Evolutionary conservation across 352 stramenopile species (phyloP), one percentile per base, ranked within the genome.

Genomic region (Pythium pectinolyticum): DNA sequence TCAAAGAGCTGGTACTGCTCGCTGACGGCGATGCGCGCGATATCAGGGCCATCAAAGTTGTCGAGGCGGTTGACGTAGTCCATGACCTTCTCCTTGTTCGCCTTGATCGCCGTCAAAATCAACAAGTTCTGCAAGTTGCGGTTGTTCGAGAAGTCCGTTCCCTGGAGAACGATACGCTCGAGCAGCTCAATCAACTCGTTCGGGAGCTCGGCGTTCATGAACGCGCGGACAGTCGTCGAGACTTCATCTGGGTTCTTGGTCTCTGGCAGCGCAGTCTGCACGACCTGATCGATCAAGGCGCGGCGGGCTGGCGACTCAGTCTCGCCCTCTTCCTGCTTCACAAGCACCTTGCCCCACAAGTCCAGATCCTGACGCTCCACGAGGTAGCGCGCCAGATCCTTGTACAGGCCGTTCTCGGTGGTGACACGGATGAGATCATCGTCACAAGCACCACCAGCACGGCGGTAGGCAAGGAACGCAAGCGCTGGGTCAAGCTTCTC

Each of bases 1-100:
- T 99, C 98, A 75, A 98, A 99, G 11, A 99, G 88, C 77, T 98
- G 95, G 87, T 99, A 99, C 73, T 96, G 86, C 68, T 99, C 97
- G 27, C 90, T 97, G 19, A 99, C 92, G 60, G 97, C 98, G 74
- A 99, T 99, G 60, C 98, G 92, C 30, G 98, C 98, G 74, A 99
- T 99, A 61, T 99, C 96, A 25, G 98, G 98, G 28, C 97, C 97
- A 77, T 99, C 97, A 69, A 99, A 99, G 89, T 99, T 99, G 82
- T 99, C 97, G 57, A 99, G 86, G 69, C 98, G 95, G 80, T 99
- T 98, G 66, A 99, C 98, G 84, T 99, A 99, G 67, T 99, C 97
- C 82, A 99, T 98, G 52, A 99, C 97, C 76, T 98, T 97, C 61
- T 98, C 95, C 70, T 97, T 93, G 67, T 98, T 94, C 47, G 97